These are phyloP conservation scores for Globisporangium irregulare DNA, from an alignment of 352 stramenopile genomes.

Conservation along the genomic window DNA sequence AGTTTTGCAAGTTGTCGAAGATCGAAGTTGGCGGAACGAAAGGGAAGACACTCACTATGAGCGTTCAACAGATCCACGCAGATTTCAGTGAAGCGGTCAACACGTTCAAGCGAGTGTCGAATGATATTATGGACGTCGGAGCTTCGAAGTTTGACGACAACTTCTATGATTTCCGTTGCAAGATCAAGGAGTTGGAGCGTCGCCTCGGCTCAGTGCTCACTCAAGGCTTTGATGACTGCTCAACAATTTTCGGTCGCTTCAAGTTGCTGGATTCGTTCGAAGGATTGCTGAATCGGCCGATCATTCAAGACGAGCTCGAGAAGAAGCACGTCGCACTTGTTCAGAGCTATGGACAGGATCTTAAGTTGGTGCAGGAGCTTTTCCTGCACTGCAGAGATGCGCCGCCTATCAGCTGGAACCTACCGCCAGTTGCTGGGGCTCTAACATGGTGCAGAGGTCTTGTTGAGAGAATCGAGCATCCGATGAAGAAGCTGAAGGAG, in stretches of 20 bases:
- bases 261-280: conserved; percentile 98
- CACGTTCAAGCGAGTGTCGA: conserved; percentile 94
- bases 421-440: conserved; percentile 93
- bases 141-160: conserved; percentile 97
- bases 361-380: conserved; percentile 97
- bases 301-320: conserved; percentile 96
- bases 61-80: conserved; percentile 93
- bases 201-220: conserved; percentile 95
- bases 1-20: conserved; percentile 98
- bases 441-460: conserved; percentile 96
- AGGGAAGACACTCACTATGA: conserved; percentile 92
- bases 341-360: conserved; percentile 94
- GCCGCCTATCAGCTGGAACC: conserved; percentile 93
- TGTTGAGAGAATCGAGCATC: conserved; percentile 95
- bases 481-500: conserved; percentile 96
- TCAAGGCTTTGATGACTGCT: conserved; percentile 96
- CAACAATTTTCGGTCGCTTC: conserved; percentile 97
- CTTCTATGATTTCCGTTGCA: conserved; percentile 96
- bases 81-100: conserved; percentile 95
- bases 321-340: conserved; percentile 97
- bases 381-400: conserved; percentile 93
- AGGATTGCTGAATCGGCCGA: conserved; percentile 91
- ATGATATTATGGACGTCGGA: conserved; percentile 98
- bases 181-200: conserved; percentile 98
- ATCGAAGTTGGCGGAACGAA: conserved; percentile 98